Evolutionary conservation across 441 rosid species (phyloP).

Genomic region (Flueggea neowawraea): DNA sequence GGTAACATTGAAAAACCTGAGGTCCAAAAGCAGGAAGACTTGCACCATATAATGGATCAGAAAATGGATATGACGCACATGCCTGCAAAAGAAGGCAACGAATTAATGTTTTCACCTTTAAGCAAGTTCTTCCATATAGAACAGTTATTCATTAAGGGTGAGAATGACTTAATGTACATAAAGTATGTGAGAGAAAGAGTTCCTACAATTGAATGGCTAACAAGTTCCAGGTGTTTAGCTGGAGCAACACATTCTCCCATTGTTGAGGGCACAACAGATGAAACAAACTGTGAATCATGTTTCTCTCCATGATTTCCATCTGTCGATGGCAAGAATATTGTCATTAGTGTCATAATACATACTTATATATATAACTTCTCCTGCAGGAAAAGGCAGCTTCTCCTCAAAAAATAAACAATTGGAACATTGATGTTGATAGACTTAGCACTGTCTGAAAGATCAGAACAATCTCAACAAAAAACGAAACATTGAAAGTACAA

Average conservation of each 20-base stretch:
- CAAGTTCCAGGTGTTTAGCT: slow-evolving; percentile 27
- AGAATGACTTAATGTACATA: background rate
- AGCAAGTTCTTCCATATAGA: background rate
- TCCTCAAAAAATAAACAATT: background rate
- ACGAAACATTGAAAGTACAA: too few species aligned
- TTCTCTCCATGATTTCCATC: slow-evolving; percentile 29
- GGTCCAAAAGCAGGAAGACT: slow-evolving; percentile 27
- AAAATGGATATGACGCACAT: slow-evolving; percentile 20
- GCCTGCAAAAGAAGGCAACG: slow-evolving; percentile 9
- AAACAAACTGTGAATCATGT: slow-evolving; percentile 15
- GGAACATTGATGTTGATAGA: background rate
- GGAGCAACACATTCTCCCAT: slow-evolving; percentile 23
- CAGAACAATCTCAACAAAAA: too few species aligned
- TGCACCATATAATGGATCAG: slow-evolving; percentile 26
- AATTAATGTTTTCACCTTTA: background rate
- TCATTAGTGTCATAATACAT: slow-evolving; percentile 2
- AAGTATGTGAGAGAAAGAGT: slow-evolving; percentile 7
- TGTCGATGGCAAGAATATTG: slow-evolving; percentile 15
- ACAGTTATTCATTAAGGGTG: background rate
- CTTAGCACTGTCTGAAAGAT: too few species aligned
- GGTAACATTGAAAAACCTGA: slow-evolving; percentile 28
- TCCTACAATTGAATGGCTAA: slow-evolving; percentile 32
- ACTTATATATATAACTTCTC: slow-evolving; percentile 4
- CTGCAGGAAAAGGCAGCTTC: background rate
- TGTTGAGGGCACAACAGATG: slow-evolving; percentile 20